phyloP scores from a whole-genome alignment of 2,329 filamentous ascomycete genomes.

The Fusarium zealandicum region DNA sequence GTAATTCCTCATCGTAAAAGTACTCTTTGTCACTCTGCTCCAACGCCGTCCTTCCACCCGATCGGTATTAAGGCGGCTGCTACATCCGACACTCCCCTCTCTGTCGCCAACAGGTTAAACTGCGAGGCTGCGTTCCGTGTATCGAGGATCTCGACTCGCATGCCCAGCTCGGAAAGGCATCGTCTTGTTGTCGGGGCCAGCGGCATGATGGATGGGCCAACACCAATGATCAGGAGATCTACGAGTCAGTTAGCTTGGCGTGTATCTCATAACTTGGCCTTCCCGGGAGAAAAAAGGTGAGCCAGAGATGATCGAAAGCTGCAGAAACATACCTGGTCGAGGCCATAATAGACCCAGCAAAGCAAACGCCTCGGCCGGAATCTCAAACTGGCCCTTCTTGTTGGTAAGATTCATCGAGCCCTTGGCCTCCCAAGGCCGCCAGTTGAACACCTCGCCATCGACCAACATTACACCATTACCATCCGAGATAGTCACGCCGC shows the following conservation, averaged over 20 bases:
- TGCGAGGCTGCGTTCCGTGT: slow-evolving; percentile 93
- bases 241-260: slow-evolving; percentile 22
- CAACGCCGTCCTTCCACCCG: slow-evolving; percentile 74
- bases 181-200: slow-evolving; percentile 77
- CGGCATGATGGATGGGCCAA: slow-evolving; percentile 78
- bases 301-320: neutral
- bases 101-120: slow-evolving; percentile 94
- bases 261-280: neutral
- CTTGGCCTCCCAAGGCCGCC: slow-evolving; percentile 78
- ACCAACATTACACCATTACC: slow-evolving; percentile 80
- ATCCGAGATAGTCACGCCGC: slow-evolving; percentile 72
- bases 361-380: slow-evolving; percentile 74
- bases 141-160: slow-evolving; percentile 87
- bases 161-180: slow-evolving; percentile 77
- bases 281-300: neutral
- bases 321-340: slow-evolving; percentile 73
- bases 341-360: slow-evolving; percentile 83
- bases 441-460: slow-evolving; percentile 85
- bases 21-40: slow-evolving; percentile 43
- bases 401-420: slow-evolving; percentile 67
- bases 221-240: slow-evolving; percentile 91
- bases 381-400: slow-evolving; percentile 80
- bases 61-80: slow-evolving; percentile 88
- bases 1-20: neutral
- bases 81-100: slow-evolving; percentile 83